Evolutionary conservation across 768 basidiomycete species (phyloP).

Genomic region (Suillus weaverae): DNA sequence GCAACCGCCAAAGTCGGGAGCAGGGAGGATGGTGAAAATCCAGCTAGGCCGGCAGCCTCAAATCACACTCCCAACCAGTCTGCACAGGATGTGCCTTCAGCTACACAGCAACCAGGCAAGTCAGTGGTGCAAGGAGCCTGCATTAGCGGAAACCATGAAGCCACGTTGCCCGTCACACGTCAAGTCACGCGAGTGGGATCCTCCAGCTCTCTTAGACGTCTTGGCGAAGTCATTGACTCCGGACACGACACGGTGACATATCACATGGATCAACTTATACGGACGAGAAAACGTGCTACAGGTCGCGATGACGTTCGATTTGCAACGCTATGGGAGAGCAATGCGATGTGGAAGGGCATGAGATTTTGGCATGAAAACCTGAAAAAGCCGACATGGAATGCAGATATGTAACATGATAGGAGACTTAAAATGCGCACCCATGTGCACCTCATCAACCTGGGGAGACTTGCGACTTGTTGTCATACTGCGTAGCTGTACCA

Average conservation of each 20-base stretch:
- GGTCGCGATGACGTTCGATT: not conserved
- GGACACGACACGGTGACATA: not conserved
- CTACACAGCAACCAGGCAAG: not conserved
- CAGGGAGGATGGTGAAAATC: too few relatives aligned
- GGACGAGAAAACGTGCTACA: not conserved
- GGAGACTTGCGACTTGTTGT: not conserved
- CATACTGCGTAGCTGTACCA: not conserved
- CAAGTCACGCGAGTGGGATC: not conserved
- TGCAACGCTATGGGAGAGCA: not conserved
- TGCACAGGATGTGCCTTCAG: not conserved
- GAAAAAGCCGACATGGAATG: not conserved
- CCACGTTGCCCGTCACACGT: not conserved
- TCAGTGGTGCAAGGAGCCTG: not conserved
- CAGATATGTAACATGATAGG: too few relatives aligned
- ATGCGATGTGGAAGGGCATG: constrained; percentile 1
- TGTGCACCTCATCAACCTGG: not conserved
- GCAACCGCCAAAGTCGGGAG: not conserved
- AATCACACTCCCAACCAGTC: too few relatives aligned
- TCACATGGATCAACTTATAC: constrained; percentile 2
- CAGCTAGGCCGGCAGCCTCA: not conserved
- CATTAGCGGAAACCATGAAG: too few relatives aligned
- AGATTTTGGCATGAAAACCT: constrained; percentile 1
- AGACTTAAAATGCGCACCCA: not conserved
- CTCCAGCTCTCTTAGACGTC: not conserved
- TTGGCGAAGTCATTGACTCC: not conserved